Percentiles rank a stretch among this genome's conserved stretches.
These are phyloP conservation scores for Glutinoglossum americanum DNA, from an alignment of 495 filamentous ascomycete genomes.

Conservation along the genomic window DNA sequence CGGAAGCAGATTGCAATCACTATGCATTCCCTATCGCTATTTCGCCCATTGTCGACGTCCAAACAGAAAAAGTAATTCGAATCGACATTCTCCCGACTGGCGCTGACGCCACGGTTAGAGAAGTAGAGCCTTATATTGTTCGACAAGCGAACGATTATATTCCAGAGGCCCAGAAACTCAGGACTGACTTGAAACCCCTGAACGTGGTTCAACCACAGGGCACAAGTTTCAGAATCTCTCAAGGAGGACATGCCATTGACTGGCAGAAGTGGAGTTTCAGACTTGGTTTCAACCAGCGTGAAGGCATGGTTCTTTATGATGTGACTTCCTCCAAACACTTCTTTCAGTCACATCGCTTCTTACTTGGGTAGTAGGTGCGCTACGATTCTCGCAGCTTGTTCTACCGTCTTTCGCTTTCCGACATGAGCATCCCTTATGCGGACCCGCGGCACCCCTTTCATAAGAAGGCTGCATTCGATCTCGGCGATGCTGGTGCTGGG, in stretches of 20 bases:
- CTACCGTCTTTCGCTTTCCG: conserved; percentile 47
- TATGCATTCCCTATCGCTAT: conserved; percentile 62
- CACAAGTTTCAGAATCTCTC: conserved; percentile 38
- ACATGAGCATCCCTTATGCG: conserved; percentile 49
- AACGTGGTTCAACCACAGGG: conserved; percentile 61
- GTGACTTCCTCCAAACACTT: not conserved
- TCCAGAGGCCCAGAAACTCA: conserved; percentile 42
- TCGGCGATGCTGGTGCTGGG: conserved; percentile 45
- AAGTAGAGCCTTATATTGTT: conserved; percentile 30
- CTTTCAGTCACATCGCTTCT: conserved; percentile 37
- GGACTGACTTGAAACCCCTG: conserved; percentile 47
- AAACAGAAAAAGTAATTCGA: conserved; percentile 39
- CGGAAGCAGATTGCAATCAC: conserved; percentile 46
- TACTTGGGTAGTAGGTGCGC: conserved; percentile 28
- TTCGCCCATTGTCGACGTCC: conserved; percentile 51
- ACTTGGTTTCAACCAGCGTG: conserved; percentile 17
- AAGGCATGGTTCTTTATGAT: conserved; percentile 19
- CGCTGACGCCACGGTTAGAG: conserved; percentile 33
- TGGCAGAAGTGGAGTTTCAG: conserved; percentile 22
- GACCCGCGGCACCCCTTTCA: conserved; percentile 47
- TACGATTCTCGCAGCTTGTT: conserved; percentile 48
- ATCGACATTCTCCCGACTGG: conserved; percentile 39
- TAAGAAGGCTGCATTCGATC: conserved; percentile 48
- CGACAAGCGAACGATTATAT: conserved; percentile 49
- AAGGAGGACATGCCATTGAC: conserved; percentile 11